These are phyloP conservation scores for Fistulifera pelliculosa DNA, from an alignment of 108 stramenopile species.

Conservation along the genomic window DNA sequence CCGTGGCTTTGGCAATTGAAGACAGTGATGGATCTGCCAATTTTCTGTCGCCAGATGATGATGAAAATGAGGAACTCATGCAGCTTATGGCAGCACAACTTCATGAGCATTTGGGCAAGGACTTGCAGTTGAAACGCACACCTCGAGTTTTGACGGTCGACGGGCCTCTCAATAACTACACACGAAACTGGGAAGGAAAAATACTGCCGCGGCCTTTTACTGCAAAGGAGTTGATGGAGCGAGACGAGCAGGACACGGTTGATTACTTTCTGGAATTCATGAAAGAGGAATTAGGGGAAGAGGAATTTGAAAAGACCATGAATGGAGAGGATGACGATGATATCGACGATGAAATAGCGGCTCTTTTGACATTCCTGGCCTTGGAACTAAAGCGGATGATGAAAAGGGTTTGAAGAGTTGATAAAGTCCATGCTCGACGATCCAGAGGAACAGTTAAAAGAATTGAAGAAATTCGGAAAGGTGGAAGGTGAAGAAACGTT, in stretches of 20 bases:
- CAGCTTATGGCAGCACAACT: conserved; percentile 45
- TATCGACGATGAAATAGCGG: conserved; percentile 20
- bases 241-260: conserved; percentile 21
- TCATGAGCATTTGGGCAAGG: conserved; percentile 29
- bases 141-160: conserved; percentile 47
- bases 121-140: conserved; percentile 34
- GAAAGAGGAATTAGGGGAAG: conserved; percentile 39
- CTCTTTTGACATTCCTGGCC: conserved; percentile 27
- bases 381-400: conserved; percentile 23
- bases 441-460: conserved; percentile 4
- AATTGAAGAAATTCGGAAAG: conserved; percentile 10
- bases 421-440: conserved; percentile 20
- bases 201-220: conserved; percentile 16
- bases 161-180: conserved; percentile 32
- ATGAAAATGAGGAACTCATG: conserved; percentile 43
- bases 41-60: conserved; percentile 25
- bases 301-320: conserved; percentile 34
- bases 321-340: conserved; percentile 11
- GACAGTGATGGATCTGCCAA: conserved; percentile 13
- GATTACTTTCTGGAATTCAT: conserved; percentile 35
- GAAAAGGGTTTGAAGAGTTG: conserved; percentile 21
- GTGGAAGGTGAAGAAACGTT: conserved; percentile 27
- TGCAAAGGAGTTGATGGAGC: conserved; percentile 21
- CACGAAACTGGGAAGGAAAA: conserved; percentile 21
- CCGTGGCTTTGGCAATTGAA: conserved; percentile 30